phyloP scores from a whole-genome alignment of 2,329 filamentous ascomycete species.

The Aspergillus phoenicis region DNA sequence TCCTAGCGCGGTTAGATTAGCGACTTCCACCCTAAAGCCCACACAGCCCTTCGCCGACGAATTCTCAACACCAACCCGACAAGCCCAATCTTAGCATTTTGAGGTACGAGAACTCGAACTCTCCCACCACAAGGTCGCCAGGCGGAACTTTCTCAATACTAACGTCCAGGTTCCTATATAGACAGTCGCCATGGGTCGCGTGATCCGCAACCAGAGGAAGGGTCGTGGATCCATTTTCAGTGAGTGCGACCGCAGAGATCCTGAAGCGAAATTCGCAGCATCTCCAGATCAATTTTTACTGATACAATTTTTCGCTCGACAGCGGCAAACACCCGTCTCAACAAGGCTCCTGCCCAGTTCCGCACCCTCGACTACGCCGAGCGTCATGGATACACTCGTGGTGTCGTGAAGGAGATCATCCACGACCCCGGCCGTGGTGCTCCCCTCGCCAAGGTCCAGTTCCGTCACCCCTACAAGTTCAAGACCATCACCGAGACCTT shows the following conservation, averaged over 20 bases:
- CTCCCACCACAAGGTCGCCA: constrained; percentile 34
- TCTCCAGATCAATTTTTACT: constrained; percentile 30
- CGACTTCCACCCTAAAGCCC: constrained; percentile 49
- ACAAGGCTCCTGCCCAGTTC: constrained; percentile 96
- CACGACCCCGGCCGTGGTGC: constrained; percentile 98
- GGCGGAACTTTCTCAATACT: constrained; percentile 37
- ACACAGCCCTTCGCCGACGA: constrained; percentile 45
- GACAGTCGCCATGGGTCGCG: constrained; percentile 63
- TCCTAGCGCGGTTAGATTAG: constrained; percentile 47
- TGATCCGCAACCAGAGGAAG: constrained; percentile 77
- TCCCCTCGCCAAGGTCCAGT: constrained; percentile 92
- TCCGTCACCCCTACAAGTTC: constrained; percentile 98
- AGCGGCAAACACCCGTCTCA: constrained; percentile 84
- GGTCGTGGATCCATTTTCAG: constrained; percentile 78
- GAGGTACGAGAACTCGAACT: constrained; percentile 42
- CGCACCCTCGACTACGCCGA: constrained; percentile 94
- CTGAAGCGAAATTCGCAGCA: constrained; percentile 17
- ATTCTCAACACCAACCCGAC: constrained; percentile 47
- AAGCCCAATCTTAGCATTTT: constrained; percentile 47
- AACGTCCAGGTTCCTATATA: constrained; percentile 38
- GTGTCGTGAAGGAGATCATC: constrained; percentile 98
- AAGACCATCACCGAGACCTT: constrained; percentile 98
- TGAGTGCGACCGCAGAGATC: constrained; percentile 51
- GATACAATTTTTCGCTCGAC: constrained; percentile 35
- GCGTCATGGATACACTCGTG: constrained; percentile 95